Evolutionary conservation across 78 protist species (phyloP), one percentile per base, ranked within the genome.

Genomic region (Thecamonas trahens): DNA sequence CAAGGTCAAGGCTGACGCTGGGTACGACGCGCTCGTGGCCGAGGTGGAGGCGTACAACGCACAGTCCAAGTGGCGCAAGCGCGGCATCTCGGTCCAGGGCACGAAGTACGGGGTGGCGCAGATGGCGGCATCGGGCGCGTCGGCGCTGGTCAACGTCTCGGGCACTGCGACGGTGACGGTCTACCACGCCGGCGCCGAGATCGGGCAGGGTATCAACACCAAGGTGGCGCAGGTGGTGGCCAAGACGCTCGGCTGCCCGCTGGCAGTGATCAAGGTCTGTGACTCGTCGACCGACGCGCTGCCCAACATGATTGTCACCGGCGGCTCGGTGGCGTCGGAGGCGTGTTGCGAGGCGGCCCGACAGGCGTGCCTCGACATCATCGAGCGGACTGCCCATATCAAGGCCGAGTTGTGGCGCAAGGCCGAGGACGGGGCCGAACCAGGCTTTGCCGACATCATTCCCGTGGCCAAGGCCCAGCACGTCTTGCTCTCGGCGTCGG

Each of bases 201-300:
- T 78, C 34, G 90, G 90, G 18, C 84, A 85, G 64, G 90, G 90
- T 15, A 35, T 79, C 68, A 60, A 85, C 78, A 62, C 72, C 3
- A 85, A 79, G 68, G 29, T 70, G 9, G 80, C 74, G 24, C 79
- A 64, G 39, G 59, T 61, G 5, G 87, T 72, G 1, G 82, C 81
- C n/a, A 69, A 67, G 24, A 61, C 34, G 7, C 71, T 82, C 38
- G 53, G 71, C 40, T 20, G 28, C 29, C 60, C 44, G n/a, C 58
- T 60, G 34, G 37, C 3, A 39, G 11, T 42, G 37, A n/a, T 35
- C 18, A 15, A 20, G 0, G 61, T 74, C 59, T 39, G 29, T 0
- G 85, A 74, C 53, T 67, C 63, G 20, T 47, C 63, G 4, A 74
- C 86, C 6, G 65, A 14, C 9, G 1, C 0, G 8, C 6, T 28